phyloP scores from a whole-genome alignment of 441 rosid genomes.

The Populus trichocarpa region DNA sequence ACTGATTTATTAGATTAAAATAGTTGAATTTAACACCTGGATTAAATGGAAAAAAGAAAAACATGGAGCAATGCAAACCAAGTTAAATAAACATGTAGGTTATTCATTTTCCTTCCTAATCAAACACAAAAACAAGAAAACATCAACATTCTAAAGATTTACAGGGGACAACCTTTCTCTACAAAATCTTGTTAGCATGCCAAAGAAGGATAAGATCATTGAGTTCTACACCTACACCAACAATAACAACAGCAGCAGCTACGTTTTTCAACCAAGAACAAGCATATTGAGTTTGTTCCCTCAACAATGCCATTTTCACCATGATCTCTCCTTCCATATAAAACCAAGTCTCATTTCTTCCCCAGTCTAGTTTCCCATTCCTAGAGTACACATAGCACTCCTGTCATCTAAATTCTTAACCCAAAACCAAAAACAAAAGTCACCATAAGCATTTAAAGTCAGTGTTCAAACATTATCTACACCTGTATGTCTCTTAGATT shows the following conservation, averaged over 20 bases:
- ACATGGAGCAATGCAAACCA: not conserved
- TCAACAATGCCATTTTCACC: not conserved
- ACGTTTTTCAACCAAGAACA: not conserved
- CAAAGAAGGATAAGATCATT: not conserved
- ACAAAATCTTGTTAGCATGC: not conserved
- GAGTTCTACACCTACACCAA: not conserved
- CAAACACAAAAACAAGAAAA: not conserved
- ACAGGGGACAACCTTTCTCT: not conserved
- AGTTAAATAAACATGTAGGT: not conserved
- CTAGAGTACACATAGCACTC: not conserved
- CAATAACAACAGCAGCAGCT: not conserved
- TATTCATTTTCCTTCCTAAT: not conserved
- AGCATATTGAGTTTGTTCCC: not conserved
- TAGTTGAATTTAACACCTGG: not conserved
- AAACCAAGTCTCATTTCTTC: not conserved
- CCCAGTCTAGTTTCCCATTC: not conserved
- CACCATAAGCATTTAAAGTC: not conserved
- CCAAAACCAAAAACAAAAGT: not conserved
- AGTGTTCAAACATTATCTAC: not conserved
- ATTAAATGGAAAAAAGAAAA: not conserved
- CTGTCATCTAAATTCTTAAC: not conserved
- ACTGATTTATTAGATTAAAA: too few species aligned
- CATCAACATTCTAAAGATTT: not conserved
- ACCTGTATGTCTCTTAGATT: not conserved
- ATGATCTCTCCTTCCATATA: not conserved